A percentile compares a stretch with the other conserved stretches of the same genome.
These are phyloP conservation scores for Naganishia cerealis DNA, from an alignment of 1,284 basidiomycete genomes.

Conservation along the genomic window DNA sequence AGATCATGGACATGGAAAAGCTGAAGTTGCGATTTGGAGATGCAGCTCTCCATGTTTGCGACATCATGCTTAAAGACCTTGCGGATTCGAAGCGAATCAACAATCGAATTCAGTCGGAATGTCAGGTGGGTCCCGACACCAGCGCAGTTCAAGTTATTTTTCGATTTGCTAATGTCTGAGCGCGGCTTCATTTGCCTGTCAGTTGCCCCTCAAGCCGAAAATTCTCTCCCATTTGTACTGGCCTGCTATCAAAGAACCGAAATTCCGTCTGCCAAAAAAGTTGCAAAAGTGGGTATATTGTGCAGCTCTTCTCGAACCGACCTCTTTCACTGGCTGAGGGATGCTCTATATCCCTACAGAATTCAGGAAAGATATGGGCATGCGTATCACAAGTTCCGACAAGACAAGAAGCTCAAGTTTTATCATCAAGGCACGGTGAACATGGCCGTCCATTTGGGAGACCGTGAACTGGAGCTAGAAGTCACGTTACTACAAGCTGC, in stretches of 20 bases:
- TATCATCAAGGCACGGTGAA: constrained; percentile 78
- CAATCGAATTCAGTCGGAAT: constrained; percentile 72
- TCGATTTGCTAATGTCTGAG: background rate
- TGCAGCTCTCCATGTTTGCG: constrained; percentile 81
- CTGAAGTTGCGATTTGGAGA: constrained; percentile 92
- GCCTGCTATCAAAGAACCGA: constrained; percentile 74
- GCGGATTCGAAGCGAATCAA: constrained; percentile 86
- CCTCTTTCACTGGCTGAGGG: constrained; percentile 26
- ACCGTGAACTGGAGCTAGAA: constrained; percentile 71
- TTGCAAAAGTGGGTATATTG: constrained; percentile 64
- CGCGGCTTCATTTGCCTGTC: background rate
- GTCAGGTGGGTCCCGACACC: constrained; percentile 44
- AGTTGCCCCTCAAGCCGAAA: constrained; percentile 76
- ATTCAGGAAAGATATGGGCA: constrained; percentile 72
- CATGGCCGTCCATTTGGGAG: constrained; percentile 74
- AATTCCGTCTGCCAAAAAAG: constrained; percentile 76
- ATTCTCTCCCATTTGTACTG: constrained; percentile 91
- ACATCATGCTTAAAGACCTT: constrained; percentile 95
- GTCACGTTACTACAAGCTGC: constrained; percentile 84
- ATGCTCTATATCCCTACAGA: constrained; percentile 53
- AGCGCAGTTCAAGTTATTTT: constrained; percentile 56
- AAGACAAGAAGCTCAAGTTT: constrained; percentile 84
- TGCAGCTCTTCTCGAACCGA: constrained; percentile 5
- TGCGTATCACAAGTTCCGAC: constrained; percentile 76
- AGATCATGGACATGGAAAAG: constrained; percentile 88